Conservation (phyloP, 1,284 basidiomycete genomes). For the Neotropicomus parvogracilis region DNA sequence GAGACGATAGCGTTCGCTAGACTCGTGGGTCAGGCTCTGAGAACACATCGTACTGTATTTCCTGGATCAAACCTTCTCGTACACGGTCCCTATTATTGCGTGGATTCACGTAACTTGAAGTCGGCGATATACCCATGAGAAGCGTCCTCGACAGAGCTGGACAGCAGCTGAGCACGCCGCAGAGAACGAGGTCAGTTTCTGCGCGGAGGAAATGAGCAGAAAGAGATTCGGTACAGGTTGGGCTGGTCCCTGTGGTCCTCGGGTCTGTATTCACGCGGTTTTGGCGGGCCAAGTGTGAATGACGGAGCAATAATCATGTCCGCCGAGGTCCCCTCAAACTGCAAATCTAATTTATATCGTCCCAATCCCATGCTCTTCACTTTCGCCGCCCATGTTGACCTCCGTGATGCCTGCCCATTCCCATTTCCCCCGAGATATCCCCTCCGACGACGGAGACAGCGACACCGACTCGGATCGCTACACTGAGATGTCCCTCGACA, state of each 20-base stretch:
- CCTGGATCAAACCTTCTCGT: conserved; percentile 17
- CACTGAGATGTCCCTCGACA: conserved; percentile 38
- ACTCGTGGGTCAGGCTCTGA: no score
- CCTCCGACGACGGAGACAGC: conserved; percentile 36
- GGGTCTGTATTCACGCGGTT: conserved; percentile 33
- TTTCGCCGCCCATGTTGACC: conserved; percentile 16
- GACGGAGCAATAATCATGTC: conserved; percentile 36
- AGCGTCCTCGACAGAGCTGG: conserved; percentile 1
- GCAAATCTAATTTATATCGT: conserved; percentile 29
- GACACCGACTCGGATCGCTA: conserved; percentile 31
- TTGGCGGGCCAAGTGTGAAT: conserved; percentile 21
- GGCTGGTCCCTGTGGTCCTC: conserved; percentile 14
- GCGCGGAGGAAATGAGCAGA: not conserved
- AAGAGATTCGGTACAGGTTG: not conserved
- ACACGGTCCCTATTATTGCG: no score
- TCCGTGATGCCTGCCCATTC: conserved; percentile 19
- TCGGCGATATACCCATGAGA: not conserved
- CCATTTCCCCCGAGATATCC: conserved; percentile 1
- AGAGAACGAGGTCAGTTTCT: conserved; percentile 3
- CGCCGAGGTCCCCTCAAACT: conserved; percentile 27
- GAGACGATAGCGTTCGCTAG: no score
- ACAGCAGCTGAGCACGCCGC: conserved; percentile 2
- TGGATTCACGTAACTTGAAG: conserved; percentile 22
- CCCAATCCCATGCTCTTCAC: conserved; percentile 4
- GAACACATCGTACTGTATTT: not conserved